These are phyloP conservation scores for Prunus mume DNA, from an alignment of 306 rosid genomes.

Conservation along the genomic window DNA sequence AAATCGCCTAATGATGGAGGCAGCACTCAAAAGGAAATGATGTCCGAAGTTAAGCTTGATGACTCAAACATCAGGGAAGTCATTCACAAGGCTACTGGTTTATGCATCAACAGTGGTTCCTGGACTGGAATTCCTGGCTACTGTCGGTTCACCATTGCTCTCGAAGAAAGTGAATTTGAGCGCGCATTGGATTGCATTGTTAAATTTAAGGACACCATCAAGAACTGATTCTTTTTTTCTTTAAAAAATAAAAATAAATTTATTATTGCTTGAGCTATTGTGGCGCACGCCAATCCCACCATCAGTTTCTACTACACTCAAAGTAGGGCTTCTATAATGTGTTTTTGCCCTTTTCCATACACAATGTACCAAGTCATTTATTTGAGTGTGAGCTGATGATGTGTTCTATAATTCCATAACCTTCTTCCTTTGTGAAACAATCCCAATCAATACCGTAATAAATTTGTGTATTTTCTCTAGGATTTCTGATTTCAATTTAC, in stretches of 20 bases:
- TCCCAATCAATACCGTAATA: background rate
- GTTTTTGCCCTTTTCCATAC: background rate
- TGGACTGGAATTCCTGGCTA: constrained; percentile 98
- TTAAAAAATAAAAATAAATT: no score
- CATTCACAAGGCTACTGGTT: constrained; percentile 66
- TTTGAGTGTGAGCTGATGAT: background rate
- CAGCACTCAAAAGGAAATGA: constrained; percentile 26
- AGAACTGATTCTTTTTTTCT: constrained; percentile 11
- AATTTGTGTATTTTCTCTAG: background rate
- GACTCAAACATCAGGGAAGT: constrained; percentile 74
- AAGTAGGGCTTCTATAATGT: background rate
- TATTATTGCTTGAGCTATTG: background rate
- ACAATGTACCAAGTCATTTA: background rate
- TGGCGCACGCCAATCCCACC: background rate
- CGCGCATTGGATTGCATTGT: constrained; percentile 79
- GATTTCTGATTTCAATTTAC: background rate
- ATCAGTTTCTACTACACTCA: background rate
- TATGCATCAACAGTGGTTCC: constrained; percentile 86
- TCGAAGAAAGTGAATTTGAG: constrained; percentile 72
- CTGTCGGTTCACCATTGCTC: constrained; percentile 80
- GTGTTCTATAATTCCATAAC: background rate
- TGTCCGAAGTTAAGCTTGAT: constrained; percentile 44
- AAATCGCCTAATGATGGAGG: constrained; percentile 19
- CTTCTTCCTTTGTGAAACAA: background rate
- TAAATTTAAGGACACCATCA: constrained; percentile 43